Conservation (phyloP, 2,329 filamentous ascomycete genomes). For the Escovopsis sp. region DNA sequence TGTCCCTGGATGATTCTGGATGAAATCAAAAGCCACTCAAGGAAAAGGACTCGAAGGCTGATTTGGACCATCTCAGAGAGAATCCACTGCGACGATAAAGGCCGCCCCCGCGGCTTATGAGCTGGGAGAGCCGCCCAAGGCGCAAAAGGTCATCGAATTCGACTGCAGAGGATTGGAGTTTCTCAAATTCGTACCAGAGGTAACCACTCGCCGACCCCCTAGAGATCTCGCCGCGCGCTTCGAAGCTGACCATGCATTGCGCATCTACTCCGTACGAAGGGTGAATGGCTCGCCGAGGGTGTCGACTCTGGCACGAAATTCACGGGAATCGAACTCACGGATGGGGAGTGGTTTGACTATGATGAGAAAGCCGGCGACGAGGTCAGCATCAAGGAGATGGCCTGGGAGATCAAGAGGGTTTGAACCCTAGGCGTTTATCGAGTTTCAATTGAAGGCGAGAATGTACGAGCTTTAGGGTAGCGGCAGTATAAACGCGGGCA, state of each 20-base stretch:
- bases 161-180: slow-evolving; percentile 94
- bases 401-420: slow-evolving; percentile 68
- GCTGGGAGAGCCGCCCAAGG: slow-evolving; percentile 55
- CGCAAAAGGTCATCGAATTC: slow-evolving; percentile 71
- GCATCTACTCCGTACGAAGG: slow-evolving; percentile 31
- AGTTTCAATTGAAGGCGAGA: too few species aligned
- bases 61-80: slow-evolving; percentile 37
- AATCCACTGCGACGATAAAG: slow-evolving; percentile 76
- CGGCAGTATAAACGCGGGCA: too few species aligned
- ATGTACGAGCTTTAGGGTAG: too few species aligned
- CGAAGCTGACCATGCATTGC: background rate
- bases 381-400: slow-evolving; percentile 80
- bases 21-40: background rate
- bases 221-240: too few species aligned
- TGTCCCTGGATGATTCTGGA: slow-evolving; percentile 3
- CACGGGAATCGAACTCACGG: slow-evolving; percentile 61
- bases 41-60: background rate
- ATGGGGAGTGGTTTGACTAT: slow-evolving; percentile 97
- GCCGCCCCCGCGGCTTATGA: slow-evolving; percentile 57
- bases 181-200: slow-evolving; percentile 77
- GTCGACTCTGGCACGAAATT: slow-evolving; percentile 72
- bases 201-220: slow-evolving; percentile 21
- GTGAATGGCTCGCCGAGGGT: slow-evolving; percentile 80
- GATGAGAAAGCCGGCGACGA: slow-evolving; percentile 88
- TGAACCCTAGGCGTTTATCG: slow-evolving; percentile 22